These are phyloP conservation scores for Yamadazyma diddensiae DNA, from an alignment of 1,139 yeast species.

Conservation along the genomic window DNA sequence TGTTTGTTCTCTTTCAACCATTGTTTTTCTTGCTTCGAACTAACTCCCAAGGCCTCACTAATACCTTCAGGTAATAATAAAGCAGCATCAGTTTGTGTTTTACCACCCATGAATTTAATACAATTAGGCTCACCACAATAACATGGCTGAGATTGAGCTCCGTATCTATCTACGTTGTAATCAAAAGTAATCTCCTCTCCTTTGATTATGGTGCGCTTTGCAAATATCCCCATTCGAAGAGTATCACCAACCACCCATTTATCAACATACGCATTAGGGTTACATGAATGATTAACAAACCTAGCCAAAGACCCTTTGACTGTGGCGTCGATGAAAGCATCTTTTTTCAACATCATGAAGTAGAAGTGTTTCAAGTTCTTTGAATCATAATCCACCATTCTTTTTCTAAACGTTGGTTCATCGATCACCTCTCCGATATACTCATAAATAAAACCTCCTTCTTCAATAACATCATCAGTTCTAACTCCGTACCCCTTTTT, in stretches of 20 bases:
- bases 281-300: slow-evolving; percentile 92
- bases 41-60: slow-evolving; percentile 84
- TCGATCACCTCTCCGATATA: slow-evolving; percentile 93
- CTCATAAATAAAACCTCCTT: slow-evolving; percentile 76
- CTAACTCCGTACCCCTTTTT: slow-evolving; percentile 88
- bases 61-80: slow-evolving; percentile 77
- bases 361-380: slow-evolving; percentile 82
- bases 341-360: slow-evolving; percentile 94
- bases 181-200: slow-evolving; percentile 96
- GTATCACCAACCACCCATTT: slow-evolving; percentile 96
- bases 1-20: slow-evolving; percentile 63
- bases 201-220: slow-evolving; percentile 63
- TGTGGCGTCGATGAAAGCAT: slow-evolving; percentile 94
- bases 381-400: slow-evolving; percentile 73
- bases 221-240: slow-evolving; percentile 91
- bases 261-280: slow-evolving; percentile 91
- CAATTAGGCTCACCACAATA: slow-evolving; percentile 93
- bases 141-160: slow-evolving; percentile 92
- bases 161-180: slow-evolving; percentile 94
- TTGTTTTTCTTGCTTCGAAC: slow-evolving; percentile 54
- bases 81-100: slow-evolving; percentile 91
- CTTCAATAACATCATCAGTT: slow-evolving; percentile 57
- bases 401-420: slow-evolving; percentile 63
- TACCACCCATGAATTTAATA: slow-evolving; percentile 92
- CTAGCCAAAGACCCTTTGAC: slow-evolving; percentile 82